Percentiles rank a stretch among this genome's conserved stretches.
Conservation (phyloP, 163 green algal species). For the Prototheca stagnorum region DNA sequence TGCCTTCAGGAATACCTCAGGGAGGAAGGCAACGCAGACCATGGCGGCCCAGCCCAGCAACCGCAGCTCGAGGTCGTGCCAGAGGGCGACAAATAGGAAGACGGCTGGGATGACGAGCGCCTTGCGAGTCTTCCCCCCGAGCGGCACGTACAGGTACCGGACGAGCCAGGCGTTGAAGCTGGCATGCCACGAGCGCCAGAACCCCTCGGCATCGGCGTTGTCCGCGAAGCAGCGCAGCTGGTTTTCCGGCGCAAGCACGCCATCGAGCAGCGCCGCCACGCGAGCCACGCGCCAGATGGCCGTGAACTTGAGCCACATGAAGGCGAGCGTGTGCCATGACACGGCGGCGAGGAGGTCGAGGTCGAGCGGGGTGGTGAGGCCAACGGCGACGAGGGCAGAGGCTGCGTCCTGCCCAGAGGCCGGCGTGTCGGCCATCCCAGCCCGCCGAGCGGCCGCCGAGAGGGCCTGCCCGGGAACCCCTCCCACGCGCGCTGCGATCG, state of each 20-base stretch:
- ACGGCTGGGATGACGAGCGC: conserved; percentile 66
- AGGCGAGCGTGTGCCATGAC: conserved; percentile 71
- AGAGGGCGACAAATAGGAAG: conserved; percentile 91
- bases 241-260: conserved; percentile 77
- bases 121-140: conserved; percentile 47
- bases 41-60: conserved; percentile 72
- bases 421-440: too few species aligned
- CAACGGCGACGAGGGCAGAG: too few species aligned
- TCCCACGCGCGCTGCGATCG: too few species aligned
- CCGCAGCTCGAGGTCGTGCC: conserved; percentile 81
- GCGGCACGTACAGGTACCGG: conserved; percentile 77
- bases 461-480: too few species aligned
- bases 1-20: conserved; percentile 53
- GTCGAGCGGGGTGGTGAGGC: too few species aligned
- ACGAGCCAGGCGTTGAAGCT: conserved; percentile 87
- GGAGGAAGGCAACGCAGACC: conserved; percentile 41
- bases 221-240: conserved; percentile 77
- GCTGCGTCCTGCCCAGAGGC: too few species aligned
- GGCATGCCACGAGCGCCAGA: conserved; percentile 83
- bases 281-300: conserved; percentile 86
- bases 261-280: conserved; percentile 54
- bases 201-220: conserved; percentile 84
- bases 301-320: conserved; percentile 92
- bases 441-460: too few species aligned
- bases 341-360: too few species aligned